Evolutionary conservation across 352 stramenopile species (phyloP), one percentile per base, ranked within the genome.

Genomic region (Phytophthora citricola): DNA sequence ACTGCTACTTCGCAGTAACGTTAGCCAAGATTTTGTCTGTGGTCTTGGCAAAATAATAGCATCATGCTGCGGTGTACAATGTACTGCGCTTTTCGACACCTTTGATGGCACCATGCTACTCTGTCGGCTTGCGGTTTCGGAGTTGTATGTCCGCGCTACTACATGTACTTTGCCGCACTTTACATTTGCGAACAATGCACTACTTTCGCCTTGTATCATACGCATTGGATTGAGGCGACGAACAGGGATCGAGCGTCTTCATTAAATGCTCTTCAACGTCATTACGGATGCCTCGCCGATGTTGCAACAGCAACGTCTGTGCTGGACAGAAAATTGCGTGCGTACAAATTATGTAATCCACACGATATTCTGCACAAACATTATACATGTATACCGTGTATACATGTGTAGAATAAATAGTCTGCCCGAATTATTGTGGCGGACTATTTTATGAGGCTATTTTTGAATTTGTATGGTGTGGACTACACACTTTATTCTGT

Each of bases 241-340:
- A 26, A 4, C 24, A 56, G 27, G 7, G 10, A 41, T 64, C 46
- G 57, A 45, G 22, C 26, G 24, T 26, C 24, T 26, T 26, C 24
- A 4, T 26, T 26, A 26, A 26, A 26, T 26, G 4, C 24, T 26
- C 4, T 7, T 44, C 48, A 66, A 66, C 58, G 47, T 59, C 58
- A 59, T 22, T 36, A 20, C 36, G 11, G 31, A 39, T 44, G 39
- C 39, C 39, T 59, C 39, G n/a, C 15, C 52, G 39, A 59, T 59
- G 52, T 26, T 26, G 24, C 24, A 26, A 26, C 26, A 38, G 24
- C 47, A 41, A 22, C 26, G 24, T 26, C 2, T 26, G 4, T 26
- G 24, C 24, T 27, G 36, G 32, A 57, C 47, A 54, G 15, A 54
- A 31, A 22, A 15, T 15, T 44, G 12, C 5, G 17, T 4, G 17